Evolutionary conservation across 1,139 yeast species (phyloP).

Genomic region (Sugiyamaella neomexicana): DNA sequence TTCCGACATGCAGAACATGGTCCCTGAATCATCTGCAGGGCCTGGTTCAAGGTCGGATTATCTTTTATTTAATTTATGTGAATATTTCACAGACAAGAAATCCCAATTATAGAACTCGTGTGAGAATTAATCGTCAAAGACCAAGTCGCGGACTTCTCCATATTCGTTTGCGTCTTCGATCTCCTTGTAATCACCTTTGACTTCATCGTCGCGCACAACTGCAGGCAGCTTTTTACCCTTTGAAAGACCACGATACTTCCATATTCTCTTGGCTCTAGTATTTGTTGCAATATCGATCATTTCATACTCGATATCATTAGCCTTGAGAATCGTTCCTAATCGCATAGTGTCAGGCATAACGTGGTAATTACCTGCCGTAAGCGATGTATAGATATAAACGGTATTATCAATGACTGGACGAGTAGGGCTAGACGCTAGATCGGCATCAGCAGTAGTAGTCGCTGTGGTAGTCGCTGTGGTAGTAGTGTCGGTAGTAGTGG

Average conservation of each 20-base stretch:
- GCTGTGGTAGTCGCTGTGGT: neutral
- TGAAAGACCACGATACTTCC: conserved; percentile 66
- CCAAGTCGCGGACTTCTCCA: conserved; percentile 45
- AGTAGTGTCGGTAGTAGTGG: neutral
- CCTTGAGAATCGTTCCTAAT: conserved; percentile 70
- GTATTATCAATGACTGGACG: conserved; percentile 14
- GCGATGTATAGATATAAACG: conserved; percentile 63
- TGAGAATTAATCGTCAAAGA: conserved; percentile 33
- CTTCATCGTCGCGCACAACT: conserved; percentile 83
- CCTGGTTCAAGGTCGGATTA: no score
- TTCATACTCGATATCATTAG: conserved; percentile 67
- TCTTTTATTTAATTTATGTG: neutral
- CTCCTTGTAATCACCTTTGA: conserved; percentile 79
- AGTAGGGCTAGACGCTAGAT: conserved; percentile 9
- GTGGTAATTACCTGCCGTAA: conserved; percentile 86
- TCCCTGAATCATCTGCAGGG: no score
- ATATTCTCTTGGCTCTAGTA: conserved; percentile 77
- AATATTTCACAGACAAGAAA: no score
- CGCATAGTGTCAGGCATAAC: conserved; percentile 79
- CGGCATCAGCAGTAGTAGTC: no score
- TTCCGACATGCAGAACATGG: no score
- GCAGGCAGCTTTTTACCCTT: conserved; percentile 82
- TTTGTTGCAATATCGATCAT: conserved; percentile 86
- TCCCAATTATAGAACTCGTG: no score
- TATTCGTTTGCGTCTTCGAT: conserved; percentile 81